phyloP scores from a whole-genome alignment of 768 basidiomycete genomes.

The Pleurotus giganteus region DNA sequence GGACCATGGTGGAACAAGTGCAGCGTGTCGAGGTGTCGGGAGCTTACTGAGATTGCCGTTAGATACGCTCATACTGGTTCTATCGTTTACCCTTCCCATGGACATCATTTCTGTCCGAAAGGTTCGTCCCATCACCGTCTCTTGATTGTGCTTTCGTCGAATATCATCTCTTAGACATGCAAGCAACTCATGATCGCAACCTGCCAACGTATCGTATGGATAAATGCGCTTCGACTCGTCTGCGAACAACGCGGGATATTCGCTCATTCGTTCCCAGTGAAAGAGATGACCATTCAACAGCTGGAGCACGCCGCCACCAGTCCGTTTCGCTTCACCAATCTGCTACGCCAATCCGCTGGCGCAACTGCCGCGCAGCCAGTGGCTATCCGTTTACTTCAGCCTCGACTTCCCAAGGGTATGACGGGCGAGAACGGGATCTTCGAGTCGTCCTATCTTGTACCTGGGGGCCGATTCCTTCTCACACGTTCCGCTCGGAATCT shows the following conservation, averaged over 20 bases:
- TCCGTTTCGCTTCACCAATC: conserved; percentile 19
- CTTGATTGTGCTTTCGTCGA: not conserved
- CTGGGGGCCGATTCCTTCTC: conserved; percentile 30
- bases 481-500: conserved; percentile 16
- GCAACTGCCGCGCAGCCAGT: conserved; percentile 6
- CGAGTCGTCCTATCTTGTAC: conserved; percentile 20
- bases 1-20: not conserved
- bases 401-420: conserved; percentile 11
- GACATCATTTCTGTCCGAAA: conserved; percentile 19
- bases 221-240: conserved; percentile 21
- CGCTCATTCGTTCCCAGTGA: conserved; percentile 21
- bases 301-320: conserved; percentile 26
- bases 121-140: not conserved
- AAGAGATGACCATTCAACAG: conserved; percentile 23
- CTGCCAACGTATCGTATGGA: conserved; percentile 24
- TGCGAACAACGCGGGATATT: conserved; percentile 20
- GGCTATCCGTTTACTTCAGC: conserved; percentile 15
- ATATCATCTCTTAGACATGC: conserved; percentile 18
- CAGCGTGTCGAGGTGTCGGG: not conserved
- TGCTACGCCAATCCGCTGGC: not conserved
- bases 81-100: conserved; percentile 13
- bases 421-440: conserved; percentile 10
- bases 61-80: conserved; percentile 18
- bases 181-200: conserved; percentile 18
- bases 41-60: conserved; percentile 11